Percentiles rank a stretch among this genome's conserved stretches.
These are phyloP conservation scores for Thuja plicata DNA, from an alignment of 83 land plant genomes.

Conservation along the genomic window DNA sequence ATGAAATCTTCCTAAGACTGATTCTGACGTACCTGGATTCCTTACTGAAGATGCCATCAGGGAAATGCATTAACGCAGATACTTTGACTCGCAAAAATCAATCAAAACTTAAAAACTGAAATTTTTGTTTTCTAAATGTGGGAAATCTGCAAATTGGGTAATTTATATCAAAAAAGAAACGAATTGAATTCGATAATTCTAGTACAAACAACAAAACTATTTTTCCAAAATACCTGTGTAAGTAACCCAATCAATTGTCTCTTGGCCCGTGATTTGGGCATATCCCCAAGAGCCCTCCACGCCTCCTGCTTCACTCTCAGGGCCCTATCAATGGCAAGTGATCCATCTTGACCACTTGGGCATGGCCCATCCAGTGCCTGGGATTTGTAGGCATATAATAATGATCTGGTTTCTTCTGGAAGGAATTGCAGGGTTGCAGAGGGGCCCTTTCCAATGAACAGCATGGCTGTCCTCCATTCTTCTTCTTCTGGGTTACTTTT, in stretches of 20 bases:
- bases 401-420: conserved; percentile 15
- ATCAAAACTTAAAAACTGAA: too few species aligned
- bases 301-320: conserved; percentile 27
- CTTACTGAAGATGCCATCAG: too few species aligned
- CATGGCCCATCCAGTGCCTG: conserved; percentile 38
- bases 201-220: too few species aligned
- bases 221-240: background rate
- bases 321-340: conserved; percentile 23
- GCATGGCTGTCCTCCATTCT: conserved; percentile 31
- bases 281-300: conserved; percentile 26
- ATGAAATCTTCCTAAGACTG: too few species aligned
- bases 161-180: too few species aligned
- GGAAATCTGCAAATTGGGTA: too few species aligned
- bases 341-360: conserved; percentile 20
- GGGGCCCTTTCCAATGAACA: conserved; percentile 31
- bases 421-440: conserved; percentile 30
- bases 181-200: too few species aligned
- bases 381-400: conserved; percentile 23
- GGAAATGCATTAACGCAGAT: too few species aligned
- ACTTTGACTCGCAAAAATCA: too few species aligned
- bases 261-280: conserved; percentile 26
- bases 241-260: conserved; percentile 20
- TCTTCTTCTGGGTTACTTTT: background rate
- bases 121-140: too few species aligned
- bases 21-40: too few species aligned